Evolutionary conservation across 148 eudicot genomes (phyloP).

Genomic region (Heliamphora exappendiculata): DNA sequence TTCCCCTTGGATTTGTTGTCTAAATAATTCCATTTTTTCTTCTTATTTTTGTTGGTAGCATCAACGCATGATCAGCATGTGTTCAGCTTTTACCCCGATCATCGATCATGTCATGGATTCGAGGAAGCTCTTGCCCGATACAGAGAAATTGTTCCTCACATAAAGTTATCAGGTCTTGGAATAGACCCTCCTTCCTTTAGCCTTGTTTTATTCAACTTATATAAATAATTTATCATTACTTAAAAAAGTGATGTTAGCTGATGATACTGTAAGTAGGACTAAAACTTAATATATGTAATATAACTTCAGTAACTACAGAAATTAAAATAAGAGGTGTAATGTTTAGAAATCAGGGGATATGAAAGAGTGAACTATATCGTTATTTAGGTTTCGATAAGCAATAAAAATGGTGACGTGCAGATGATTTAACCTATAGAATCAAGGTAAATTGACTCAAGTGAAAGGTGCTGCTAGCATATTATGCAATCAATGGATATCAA

Average conservation of each 20-base stretch:
- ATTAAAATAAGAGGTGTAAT: not conserved
- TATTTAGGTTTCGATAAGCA: not conserved
- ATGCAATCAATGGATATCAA: not conserved
- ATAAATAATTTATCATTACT: not conserved
- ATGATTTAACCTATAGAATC: not conserved
- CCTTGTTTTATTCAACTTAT: constrained; percentile 7
- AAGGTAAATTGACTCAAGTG: not conserved
- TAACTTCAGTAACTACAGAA: no score
- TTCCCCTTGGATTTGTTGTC: not conserved
- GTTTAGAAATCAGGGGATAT: not conserved
- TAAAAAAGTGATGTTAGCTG: no score
- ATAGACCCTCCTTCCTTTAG: not conserved
- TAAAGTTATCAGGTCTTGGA: constrained; percentile 56
- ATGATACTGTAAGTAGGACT: no score
- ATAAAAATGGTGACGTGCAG: not conserved
- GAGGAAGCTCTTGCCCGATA: constrained; percentile 80
- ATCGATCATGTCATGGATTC: constrained; percentile 61
- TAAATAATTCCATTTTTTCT: not conserved
- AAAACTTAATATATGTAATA: no score
- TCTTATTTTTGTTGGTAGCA: constrained; percentile 25
- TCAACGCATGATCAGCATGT: constrained; percentile 59
- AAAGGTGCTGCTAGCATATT: not conserved
- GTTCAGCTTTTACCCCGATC: constrained; percentile 71
- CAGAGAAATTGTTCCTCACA: constrained; percentile 49
- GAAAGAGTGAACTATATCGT: no score